Evolutionary conservation across 257 asterid genomes (phyloP), one percentile per base, ranked within the genome.

Genomic region (Ilex aquifolium): DNA sequence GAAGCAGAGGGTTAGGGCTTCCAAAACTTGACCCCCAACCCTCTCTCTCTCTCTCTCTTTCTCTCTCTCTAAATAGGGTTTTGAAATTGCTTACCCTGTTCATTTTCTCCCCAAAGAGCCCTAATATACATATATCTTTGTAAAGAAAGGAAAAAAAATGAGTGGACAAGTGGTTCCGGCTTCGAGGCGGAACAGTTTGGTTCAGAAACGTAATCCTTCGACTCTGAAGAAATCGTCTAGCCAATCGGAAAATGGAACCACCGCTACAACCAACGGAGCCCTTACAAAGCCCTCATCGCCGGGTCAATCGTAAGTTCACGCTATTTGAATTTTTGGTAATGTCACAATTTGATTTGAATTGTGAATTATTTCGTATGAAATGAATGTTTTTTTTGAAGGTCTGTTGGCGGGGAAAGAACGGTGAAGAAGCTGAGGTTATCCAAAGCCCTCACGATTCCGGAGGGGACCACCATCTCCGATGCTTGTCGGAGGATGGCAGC

Each of bases 401-500:
- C 90, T 63, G 75, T 56, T 66, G 82, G 69, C 71, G 86, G 85
- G 77, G 97, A 88, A 85, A 88, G 96, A 80, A 86, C 98, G 15
- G 98, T 91, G 76, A 91, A 91, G 85, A 91, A 86, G 77, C 90
- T 91, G 63, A 79, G 95, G 76, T 65, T 91, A 65, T 83, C 96
- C 1, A 88, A 88, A 80, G 98, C 98, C 64, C 95, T 91, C 51
- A 91, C 98, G 30, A 88, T 91, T 65, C 95, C 98, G 0, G 98
- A 91, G 73, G 96, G 90, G 56, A 91, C 95, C 62, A 86, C 93
- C n/a, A 86, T 88, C 44, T 88, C 83, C 10, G 98, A 88, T 58
- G 98, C 96, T 53, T 91, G 96, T 77, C 82, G 89, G 78, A 88
- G 96, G 77, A 91, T 91, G 98, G 90, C 98, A 57, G 67, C 86